Conservation (phyloP, 2,329 filamentous ascomycete genomes). For the Pyrenophora teres region DNA sequence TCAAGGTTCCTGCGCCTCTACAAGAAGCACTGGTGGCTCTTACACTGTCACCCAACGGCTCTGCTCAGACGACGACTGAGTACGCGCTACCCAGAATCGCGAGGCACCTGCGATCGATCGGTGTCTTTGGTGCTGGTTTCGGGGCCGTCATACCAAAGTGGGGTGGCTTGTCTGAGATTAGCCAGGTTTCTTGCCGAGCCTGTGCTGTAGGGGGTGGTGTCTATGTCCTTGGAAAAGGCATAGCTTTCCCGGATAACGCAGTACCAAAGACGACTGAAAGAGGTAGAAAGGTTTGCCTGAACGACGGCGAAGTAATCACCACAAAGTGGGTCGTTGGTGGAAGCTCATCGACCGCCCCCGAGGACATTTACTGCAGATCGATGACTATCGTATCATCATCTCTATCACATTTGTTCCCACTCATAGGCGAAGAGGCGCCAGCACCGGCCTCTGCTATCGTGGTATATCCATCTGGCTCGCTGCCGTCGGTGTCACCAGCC, state of each 20-base stretch:
- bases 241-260: constrained; percentile 45
- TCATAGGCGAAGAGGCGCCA: constrained; percentile 74
- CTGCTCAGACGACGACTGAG: constrained; percentile 63
- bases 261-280: constrained; percentile 9
- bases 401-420: constrained; percentile 69
- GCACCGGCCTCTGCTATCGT: constrained; percentile 74
- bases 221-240: constrained; percentile 79
- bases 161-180: constrained; percentile 85
- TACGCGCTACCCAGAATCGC: constrained; percentile 75
- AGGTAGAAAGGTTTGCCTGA: constrained; percentile 56
- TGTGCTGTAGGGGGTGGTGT: constrained; percentile 88
- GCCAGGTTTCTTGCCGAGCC: constrained; percentile 88
- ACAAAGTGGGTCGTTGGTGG: constrained; percentile 60
- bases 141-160: constrained; percentile 90
- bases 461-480: constrained; percentile 63
- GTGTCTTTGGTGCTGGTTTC: constrained; percentile 85
- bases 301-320: constrained; percentile 62
- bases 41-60: constrained; percentile 69
- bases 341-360: constrained; percentile 16
- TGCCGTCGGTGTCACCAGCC: constrained; percentile 49
- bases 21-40: constrained; percentile 70
- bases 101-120: constrained; percentile 83
- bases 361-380: constrained; percentile 58
- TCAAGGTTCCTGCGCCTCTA: constrained; percentile 64
- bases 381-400: constrained; percentile 72